A percentile compares a stretch with the other conserved stretches of the same genome.
Evolutionary conservation across 495 filamentous ascomycete species (phyloP).

Genomic region (Penicillium flavigenum): DNA sequence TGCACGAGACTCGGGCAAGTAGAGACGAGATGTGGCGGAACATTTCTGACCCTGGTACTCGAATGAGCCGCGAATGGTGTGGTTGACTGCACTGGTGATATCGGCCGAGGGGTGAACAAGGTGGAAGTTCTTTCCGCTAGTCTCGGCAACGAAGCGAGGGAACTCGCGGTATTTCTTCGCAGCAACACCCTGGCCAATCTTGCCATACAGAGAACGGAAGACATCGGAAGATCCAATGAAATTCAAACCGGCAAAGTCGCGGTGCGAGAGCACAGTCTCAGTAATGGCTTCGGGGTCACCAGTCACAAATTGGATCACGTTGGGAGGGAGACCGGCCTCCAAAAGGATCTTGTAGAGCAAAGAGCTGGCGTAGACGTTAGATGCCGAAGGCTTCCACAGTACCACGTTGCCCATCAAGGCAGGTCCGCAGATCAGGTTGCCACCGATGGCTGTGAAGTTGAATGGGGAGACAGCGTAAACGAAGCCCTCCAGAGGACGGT

Average conservation of each 20-base stretch:
- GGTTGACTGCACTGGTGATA: constrained; percentile 69
- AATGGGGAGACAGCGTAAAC: constrained; percentile 85
- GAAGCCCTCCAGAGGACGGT: constrained; percentile 81
- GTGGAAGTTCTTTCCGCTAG: constrained; percentile 92
- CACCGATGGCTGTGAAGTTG: constrained; percentile 87
- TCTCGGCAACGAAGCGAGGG: constrained; percentile 82
- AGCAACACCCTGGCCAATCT: constrained; percentile 67
- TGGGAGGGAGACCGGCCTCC: constrained; percentile 77
- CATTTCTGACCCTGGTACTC: constrained; percentile 93
- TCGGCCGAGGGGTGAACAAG: constrained; percentile 74
- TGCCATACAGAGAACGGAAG: constrained; percentile 71
- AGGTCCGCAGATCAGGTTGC: constrained; percentile 70
- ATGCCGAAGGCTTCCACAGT: constrained; percentile 85
- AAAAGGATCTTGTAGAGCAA: constrained; percentile 79
- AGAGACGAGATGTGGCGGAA: constrained; percentile 74
- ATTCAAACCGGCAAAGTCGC: constrained; percentile 72
- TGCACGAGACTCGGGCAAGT: constrained; percentile 67
- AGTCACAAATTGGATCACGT: constrained; percentile 81
- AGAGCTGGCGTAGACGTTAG: constrained; percentile 70
- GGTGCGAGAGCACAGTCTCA: constrained; percentile 62
- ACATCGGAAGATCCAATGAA: constrained; percentile 81
- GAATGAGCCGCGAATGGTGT: constrained; percentile 83
- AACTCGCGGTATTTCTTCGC: constrained; percentile 70
- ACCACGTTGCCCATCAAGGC: constrained; percentile 85
- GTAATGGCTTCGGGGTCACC: constrained; percentile 76